These are phyloP conservation scores for Thielaviopsis euricoi DNA, from an alignment of 2,329 filamentous ascomycete genomes.

Conservation along the genomic window DNA sequence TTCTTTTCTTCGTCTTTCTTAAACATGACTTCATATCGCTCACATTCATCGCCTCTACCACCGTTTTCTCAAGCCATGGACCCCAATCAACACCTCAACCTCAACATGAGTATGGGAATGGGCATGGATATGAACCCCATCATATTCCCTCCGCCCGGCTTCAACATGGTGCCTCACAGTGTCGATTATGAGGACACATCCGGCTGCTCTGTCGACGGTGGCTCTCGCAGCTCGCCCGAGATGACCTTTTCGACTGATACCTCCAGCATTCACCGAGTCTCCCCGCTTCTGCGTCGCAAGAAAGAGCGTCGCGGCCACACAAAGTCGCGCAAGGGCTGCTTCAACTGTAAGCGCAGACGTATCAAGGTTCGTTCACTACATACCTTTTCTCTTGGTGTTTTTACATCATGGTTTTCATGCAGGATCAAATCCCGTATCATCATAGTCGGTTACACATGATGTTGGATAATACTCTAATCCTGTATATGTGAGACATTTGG, in stretches of 20 bases:
- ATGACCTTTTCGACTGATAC: background rate
- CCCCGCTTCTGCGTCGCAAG: constrained; percentile 4
- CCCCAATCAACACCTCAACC: constrained; percentile 3
- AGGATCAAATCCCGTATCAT: background rate
- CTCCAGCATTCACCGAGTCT: background rate
- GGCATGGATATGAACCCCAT: constrained; percentile 4
- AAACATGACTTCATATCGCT: background rate
- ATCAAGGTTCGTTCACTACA: constrained; percentile 34
- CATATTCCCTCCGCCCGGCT: background rate
- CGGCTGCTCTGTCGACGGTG: constrained; percentile 5
- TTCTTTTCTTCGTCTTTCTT: background rate
- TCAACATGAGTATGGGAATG: constrained; percentile 4
- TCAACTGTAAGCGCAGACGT: constrained; percentile 48
- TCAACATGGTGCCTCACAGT: no score
- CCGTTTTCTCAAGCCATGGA: constrained; percentile 1
- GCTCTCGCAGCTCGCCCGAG: constrained; percentile 7
- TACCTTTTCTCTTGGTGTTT: background rate
- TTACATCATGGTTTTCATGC: background rate
- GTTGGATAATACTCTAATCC: no score
- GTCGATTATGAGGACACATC: constrained; percentile 9
- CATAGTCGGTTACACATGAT: no score
- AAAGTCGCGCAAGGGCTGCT: constrained; percentile 49
- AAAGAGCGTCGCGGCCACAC: constrained; percentile 43
- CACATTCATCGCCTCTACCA: background rate
- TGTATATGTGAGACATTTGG: no score